Percentiles rank a stretch among this genome's conserved stretches.
phyloP scores from a whole-genome alignment of 2,329 filamentous ascomycete species.

The Hymenoscyphus salicellus region DNA sequence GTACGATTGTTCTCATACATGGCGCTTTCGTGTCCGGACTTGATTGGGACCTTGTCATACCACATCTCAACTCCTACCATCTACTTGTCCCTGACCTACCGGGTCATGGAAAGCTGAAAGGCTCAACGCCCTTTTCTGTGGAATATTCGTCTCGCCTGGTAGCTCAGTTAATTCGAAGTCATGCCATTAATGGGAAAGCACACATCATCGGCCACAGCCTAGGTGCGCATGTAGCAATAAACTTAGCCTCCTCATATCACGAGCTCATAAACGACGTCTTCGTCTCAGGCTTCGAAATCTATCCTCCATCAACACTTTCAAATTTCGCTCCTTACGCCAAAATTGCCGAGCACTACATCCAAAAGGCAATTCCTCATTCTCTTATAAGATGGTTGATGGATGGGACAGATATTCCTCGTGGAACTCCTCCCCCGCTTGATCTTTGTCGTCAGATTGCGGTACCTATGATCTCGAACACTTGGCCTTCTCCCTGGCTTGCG shows the following conservation, averaged over 20 bases:
- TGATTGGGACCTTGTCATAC: not conserved
- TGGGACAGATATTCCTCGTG: too few relatives aligned
- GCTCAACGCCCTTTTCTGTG: not conserved
- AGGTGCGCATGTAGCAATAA: not conserved
- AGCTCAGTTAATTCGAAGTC: not conserved
- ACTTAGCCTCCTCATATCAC: not conserved
- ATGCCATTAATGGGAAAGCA: conserved; percentile 4
- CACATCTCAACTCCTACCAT: not conserved
- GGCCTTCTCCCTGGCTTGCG: too few relatives aligned
- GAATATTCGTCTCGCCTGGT: not conserved
- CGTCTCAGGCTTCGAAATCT: too few relatives aligned
- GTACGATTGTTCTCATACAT: not conserved
- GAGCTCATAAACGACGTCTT: not conserved
- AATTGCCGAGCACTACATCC: too few relatives aligned
- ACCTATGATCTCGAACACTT: too few relatives aligned
- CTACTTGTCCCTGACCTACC: not conserved
- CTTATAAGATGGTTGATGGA: too few relatives aligned
- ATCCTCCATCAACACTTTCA: too few relatives aligned
- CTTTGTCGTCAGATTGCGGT: too few relatives aligned
- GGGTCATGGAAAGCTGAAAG: not conserved
- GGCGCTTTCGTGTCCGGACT: not conserved
- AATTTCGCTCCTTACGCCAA: too few relatives aligned
- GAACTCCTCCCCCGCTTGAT: too few relatives aligned
- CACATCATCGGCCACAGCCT: not conserved
- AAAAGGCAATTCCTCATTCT: too few relatives aligned